phyloP scores from a whole-genome alignment of 2,329 filamentous ascomycete genomes.

The Chaetomium sp. region DNA sequence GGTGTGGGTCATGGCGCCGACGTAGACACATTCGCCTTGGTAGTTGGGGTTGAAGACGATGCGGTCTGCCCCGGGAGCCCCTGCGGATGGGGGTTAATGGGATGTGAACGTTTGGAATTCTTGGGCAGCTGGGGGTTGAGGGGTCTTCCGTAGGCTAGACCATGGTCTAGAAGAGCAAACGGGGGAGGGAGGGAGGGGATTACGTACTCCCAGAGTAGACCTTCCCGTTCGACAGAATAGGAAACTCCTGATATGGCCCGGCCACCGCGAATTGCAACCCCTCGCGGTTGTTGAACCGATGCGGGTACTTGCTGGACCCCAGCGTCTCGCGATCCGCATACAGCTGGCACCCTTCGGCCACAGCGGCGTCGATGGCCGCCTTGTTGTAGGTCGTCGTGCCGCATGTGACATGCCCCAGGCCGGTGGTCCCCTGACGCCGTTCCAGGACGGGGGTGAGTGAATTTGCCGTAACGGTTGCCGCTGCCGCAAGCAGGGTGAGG shows the following conservation, averaged over 20 bases:
- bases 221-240: constrained; percentile 10
- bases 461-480: constrained; percentile 1
- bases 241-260: constrained; percentile 21
- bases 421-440: constrained; percentile 11
- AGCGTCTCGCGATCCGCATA: constrained; percentile 11
- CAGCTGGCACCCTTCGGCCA: constrained; percentile 18
- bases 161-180: too few species aligned
- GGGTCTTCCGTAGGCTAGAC: not conserved
- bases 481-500: constrained; percentile 9
- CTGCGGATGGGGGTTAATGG: not conserved
- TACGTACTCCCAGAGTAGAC: constrained; percentile 16
- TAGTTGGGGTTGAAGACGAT: constrained; percentile 16
- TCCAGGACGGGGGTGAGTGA: not conserved
- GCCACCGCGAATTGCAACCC: constrained; percentile 11
- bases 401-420: constrained; percentile 9
- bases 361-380: constrained; percentile 16
- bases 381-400: constrained; percentile 13
- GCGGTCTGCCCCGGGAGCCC: constrained; percentile 16
- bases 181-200: not conserved
- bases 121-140: not conserved
- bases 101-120: not conserved
- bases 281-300: constrained; percentile 22
- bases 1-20: constrained; percentile 20
- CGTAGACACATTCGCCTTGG: constrained; percentile 14
- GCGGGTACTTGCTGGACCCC: constrained; percentile 20